Evolutionary conservation across 2,329 filamentous ascomycete species (phyloP).

Genomic region (Cryphonectria carpinicola): DNA sequence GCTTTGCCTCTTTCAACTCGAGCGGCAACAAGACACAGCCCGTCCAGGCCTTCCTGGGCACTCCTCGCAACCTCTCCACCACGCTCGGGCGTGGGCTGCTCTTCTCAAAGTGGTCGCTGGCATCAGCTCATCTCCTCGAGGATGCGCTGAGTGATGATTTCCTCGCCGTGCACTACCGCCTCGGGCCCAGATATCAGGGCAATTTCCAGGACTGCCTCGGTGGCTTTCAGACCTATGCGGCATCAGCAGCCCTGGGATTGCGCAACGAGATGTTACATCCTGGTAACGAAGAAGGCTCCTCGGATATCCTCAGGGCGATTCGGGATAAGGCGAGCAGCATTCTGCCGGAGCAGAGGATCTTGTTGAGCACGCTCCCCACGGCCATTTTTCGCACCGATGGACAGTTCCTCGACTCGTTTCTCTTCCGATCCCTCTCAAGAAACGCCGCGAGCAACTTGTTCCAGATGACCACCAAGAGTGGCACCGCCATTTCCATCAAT

Average conservation of each 20-base stretch:
- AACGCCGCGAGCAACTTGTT: constrained; percentile 70
- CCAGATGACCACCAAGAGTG: constrained; percentile 71
- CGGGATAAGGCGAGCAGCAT: constrained; percentile 81
- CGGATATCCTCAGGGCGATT: constrained; percentile 89
- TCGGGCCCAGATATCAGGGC: constrained; percentile 88
- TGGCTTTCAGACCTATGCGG: constrained; percentile 93
- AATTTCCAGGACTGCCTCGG: constrained; percentile 97
- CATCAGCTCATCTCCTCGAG: constrained; percentile 86
- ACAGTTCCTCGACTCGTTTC: constrained; percentile 73
- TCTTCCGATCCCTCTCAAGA: constrained; percentile 77
- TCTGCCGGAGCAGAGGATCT: constrained; percentile 77
- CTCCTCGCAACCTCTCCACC: constrained; percentile 83
- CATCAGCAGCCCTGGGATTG: constrained; percentile 86
- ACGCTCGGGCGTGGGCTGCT: constrained; percentile 74
- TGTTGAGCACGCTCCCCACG: constrained; percentile 82
- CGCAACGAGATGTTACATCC: constrained; percentile 90
- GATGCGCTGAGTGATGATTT: constrained; percentile 89
- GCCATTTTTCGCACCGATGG: constrained; percentile 83
- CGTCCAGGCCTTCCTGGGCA: constrained; percentile 91
- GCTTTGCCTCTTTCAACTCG: constrained; percentile 71
- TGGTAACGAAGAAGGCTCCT: constrained; percentile 88
- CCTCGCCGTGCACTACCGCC: constrained; percentile 84
- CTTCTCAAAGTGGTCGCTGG: constrained; percentile 83
- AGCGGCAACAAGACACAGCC: constrained; percentile 62
- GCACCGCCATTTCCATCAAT: constrained; percentile 83